phyloP scores from a whole-genome alignment of 2,329 filamentous ascomycete species.

The Neonectria ditissima region DNA sequence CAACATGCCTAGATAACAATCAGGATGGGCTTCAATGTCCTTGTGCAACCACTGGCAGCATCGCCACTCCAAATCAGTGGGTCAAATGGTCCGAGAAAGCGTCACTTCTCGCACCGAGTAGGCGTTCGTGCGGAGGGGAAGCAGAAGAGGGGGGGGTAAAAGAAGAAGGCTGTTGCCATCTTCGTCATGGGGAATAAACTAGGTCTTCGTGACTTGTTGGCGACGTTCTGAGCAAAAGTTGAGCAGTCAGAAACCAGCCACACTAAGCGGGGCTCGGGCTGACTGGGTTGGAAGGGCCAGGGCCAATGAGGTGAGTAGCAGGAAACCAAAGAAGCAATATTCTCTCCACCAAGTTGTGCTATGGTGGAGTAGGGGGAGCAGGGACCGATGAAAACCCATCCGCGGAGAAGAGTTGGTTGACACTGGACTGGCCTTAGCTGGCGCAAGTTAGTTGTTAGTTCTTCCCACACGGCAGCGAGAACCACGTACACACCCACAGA shows the following conservation, averaged over 20 bases:
- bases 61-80: not conserved
- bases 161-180: not conserved
- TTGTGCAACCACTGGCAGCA: not conserved
- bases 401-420: not conserved
- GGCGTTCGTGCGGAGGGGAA: not conserved
- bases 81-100: not conserved
- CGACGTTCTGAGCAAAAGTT: slow-evolving; percentile 13
- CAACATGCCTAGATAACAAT: no score
- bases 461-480: not conserved
- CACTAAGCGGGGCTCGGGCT: slow-evolving; percentile 30
- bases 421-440: not conserved
- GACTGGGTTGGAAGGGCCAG: slow-evolving; percentile 8
- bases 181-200: slow-evolving; percentile 1
- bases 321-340: slow-evolving; percentile 47
- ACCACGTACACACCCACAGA: not conserved
- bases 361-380: slow-evolving; percentile 24
- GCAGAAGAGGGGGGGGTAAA: slow-evolving; percentile 15
- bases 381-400: slow-evolving; percentile 21
- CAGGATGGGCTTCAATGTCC: not conserved
- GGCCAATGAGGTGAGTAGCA: slow-evolving; percentile 37
- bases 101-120: not conserved
- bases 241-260: slow-evolving; percentile 27
- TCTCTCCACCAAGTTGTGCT: slow-evolving; percentile 32
- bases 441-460: not conserved
- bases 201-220: no score